Percentiles rank a stretch among this genome's conserved stretches.
Evolutionary conservation across 2,329 filamentous ascomycete species (phyloP).

Genomic region (Fusarium sp.): DNA sequence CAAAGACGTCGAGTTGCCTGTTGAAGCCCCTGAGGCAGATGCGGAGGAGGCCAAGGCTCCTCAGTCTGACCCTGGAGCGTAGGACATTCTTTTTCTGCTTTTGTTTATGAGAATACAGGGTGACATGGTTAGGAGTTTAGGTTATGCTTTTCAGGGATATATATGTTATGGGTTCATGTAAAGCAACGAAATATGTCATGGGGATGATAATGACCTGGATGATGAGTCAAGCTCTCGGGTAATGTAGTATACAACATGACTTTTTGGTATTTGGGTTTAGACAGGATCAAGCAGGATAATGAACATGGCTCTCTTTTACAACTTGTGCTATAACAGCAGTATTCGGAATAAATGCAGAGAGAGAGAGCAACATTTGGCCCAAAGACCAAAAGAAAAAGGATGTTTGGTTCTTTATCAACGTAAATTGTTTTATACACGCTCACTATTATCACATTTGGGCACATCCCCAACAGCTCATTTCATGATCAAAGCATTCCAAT

Average conservation of each 20-base stretch:
- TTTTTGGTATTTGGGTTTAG: conserved; percentile 20
- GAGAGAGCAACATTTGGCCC: not conserved
- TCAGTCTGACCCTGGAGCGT: conserved; percentile 58
- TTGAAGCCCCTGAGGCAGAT: conserved; percentile 64
- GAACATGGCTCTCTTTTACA: conserved; percentile 8
- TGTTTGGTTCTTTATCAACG: conserved; percentile 16
- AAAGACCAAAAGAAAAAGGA: not conserved
- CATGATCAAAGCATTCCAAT: conserved; percentile 26
- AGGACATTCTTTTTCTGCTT: not conserved
- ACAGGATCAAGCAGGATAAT: conserved; percentile 16
- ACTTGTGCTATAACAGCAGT: not conserved
- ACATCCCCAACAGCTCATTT: conserved; percentile 27
- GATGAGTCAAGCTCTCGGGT: conserved; percentile 24
- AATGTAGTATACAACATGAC: conserved; percentile 20
- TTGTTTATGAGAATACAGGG: conserved; percentile 15
- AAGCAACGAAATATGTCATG: conserved; percentile 32
- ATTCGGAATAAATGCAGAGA: not conserved
- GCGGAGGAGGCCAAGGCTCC: conserved; percentile 48
- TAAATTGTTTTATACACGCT: conserved; percentile 37
- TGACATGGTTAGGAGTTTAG: conserved; percentile 28
- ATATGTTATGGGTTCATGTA: conserved; percentile 28
- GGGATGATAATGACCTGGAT: conserved; percentile 39
- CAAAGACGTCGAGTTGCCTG: conserved; percentile 75
- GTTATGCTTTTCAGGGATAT: conserved; percentile 13
- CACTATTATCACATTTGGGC: conserved; percentile 35